These are phyloP conservation scores for Naematelia encephala DNA, from an alignment of 768 basidiomycete genomes.

Conservation along the genomic window DNA sequence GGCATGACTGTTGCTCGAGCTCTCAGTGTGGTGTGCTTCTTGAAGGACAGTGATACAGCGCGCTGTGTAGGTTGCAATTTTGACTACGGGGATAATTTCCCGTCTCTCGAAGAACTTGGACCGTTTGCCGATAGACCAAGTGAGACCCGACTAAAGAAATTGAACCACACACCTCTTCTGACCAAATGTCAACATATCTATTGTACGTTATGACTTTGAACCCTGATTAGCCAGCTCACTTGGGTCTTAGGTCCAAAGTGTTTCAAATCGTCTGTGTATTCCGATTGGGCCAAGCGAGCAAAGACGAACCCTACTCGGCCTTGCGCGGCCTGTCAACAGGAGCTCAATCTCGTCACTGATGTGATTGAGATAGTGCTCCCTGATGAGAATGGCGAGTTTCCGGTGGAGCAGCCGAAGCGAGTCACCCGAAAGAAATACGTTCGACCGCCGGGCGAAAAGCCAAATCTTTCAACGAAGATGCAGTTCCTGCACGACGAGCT, in stretches of 20 bases:
- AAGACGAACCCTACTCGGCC: conserved; percentile 57
- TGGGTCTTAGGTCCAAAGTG: conserved; percentile 55
- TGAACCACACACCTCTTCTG: conserved; percentile 59
- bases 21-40: conserved; percentile 73
- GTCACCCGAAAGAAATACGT: conserved; percentile 35
- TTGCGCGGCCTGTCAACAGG: conserved; percentile 75
- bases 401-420: conserved; percentile 26
- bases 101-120: conserved; percentile 24
- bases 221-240: not conserved
- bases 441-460: conserved; percentile 36
- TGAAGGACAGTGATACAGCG: conserved; percentile 80
- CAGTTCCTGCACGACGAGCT: conserved; percentile 76
- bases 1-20: conserved; percentile 74
- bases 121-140: conserved; percentile 45
- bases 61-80: conserved; percentile 83
- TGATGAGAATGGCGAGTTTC: conserved; percentile 55
- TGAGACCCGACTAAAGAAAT: conserved; percentile 33
- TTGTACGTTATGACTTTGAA: conserved; percentile 55
- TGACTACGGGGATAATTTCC: conserved; percentile 61
- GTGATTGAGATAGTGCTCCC: conserved; percentile 78
- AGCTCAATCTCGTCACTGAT: conserved; percentile 62
- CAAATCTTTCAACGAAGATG: conserved; percentile 74
- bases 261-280: conserved; percentile 73
- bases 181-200: conserved; percentile 94
- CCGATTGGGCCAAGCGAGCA: conserved; percentile 71